Evolutionary conservation across 176 grass and related monocot species (phyloP).

Genomic region (Rhynchospora breviuscula): DNA sequence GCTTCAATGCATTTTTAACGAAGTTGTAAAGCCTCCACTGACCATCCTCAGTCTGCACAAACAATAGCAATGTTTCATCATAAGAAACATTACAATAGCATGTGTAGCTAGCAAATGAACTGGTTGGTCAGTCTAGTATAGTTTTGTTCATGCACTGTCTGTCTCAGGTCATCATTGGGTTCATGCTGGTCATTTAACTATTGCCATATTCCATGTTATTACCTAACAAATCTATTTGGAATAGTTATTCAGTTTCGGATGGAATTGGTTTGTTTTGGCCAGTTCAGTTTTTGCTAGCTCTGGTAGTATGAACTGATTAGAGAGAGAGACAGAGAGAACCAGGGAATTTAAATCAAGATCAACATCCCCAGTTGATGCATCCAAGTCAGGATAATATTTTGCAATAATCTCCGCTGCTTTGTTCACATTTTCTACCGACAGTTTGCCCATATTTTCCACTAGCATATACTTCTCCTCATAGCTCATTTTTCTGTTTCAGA

Average conservation of each 20-base stretch:
- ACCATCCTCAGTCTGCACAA: constrained; percentile 64
- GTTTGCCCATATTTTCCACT: constrained; percentile 43
- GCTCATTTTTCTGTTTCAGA: constrained; percentile 69
- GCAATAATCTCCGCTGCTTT: constrained; percentile 82
- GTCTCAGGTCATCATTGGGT: not conserved
- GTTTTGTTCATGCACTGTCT: not conserved
- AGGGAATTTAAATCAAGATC: constrained; percentile 80
- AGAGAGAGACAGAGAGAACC: constrained; percentile 26
- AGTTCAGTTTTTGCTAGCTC: not conserved
- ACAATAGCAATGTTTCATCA: not conserved
- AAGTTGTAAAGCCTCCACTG: constrained; percentile 84
- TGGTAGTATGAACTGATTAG: not conserved
- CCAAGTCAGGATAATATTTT: constrained; percentile 70
- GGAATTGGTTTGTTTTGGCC: not conserved
- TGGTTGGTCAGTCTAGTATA: not conserved
- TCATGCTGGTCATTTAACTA: not conserved
- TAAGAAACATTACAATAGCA: too few relatives aligned
- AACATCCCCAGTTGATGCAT: constrained; percentile 40
- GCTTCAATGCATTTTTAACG: constrained; percentile 65
- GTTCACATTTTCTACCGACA: constrained; percentile 64
- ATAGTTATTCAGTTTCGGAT: not conserved
- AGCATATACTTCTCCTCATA: constrained; percentile 84
- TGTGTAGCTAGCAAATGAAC: not conserved
- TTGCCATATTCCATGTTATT: not conserved
- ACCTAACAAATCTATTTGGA: not conserved